Base-by-base conservation (phyloP, 768 basidiomycete species). In the Pleurotus salmoneostramineus region DNA sequence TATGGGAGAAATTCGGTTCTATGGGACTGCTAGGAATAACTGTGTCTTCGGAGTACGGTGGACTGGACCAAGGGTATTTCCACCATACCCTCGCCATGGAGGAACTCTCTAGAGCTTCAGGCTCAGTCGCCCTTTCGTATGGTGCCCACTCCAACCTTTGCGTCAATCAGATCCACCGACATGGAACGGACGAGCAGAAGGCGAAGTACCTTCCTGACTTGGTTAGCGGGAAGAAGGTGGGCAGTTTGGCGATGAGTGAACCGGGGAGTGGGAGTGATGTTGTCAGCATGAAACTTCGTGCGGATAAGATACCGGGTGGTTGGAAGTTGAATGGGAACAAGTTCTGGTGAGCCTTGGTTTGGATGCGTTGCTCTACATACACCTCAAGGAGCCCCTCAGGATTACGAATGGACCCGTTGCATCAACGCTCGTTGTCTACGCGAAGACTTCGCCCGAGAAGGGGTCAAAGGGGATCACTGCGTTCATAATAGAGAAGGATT, bases 21-120 rank as follows among this genome's bases (percentile, higher is more conserved):
- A 96, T 98, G 95, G 95, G 95, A 7, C 78, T 98, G 32, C 82
- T 98, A 14, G 95, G 95, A 57, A 77, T 91, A 27, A 98, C 95
- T 4, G 92, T 90, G 14, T 80, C 86, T 8, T 80, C 87, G 40
- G 77, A 89, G 64, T 91, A 92, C 62, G 85, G 87, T n/a, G 95
- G 95, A 2, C 77, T 96, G 44, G 84, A 78, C 2, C 77, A 91
- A 60, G 93, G 94, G 2, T 95, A 95, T 71, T 78, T 95, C 50
- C 81, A 93, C 51, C 94, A 95, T 71, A 90, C 88, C 3, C 79
- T 98, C 49, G 95, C 91, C 5, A 97, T 97, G 95, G 95, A 98
- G 74, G 92, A 92, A 61, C 75, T 98, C 56, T 96, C 95, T 36
- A 77, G 85, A 27, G 91, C 92, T 14, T 96, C 95, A 5, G 95